These are phyloP conservation scores for Beauveria asiatica DNA, from an alignment of 2,329 filamentous ascomycete genomes.

Conservation along the genomic window DNA sequence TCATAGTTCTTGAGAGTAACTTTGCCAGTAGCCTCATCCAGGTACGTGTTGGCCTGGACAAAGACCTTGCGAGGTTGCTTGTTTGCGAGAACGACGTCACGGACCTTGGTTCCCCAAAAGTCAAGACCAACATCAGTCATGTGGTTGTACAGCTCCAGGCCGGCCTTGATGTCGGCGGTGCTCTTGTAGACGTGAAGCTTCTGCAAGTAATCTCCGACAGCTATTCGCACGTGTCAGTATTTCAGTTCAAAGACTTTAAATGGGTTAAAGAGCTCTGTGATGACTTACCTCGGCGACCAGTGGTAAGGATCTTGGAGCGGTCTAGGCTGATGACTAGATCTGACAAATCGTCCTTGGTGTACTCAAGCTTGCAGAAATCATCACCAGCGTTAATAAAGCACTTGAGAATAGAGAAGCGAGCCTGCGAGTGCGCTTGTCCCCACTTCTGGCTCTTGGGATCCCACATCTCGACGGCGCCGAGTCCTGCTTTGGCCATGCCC, in stretches of 20 bases:
- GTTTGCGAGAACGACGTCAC: conserved; percentile 65
- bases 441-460: conserved; percentile 84
- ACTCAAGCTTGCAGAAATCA: conserved; percentile 76
- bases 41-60: conserved; percentile 82
- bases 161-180: conserved; percentile 72
- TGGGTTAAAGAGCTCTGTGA: not conserved
- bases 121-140: conserved; percentile 75
- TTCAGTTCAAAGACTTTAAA: not conserved
- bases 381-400: conserved; percentile 81
- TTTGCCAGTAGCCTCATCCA: conserved; percentile 59
- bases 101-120: conserved; percentile 75
- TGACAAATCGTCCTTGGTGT: conserved; percentile 63
- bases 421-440: conserved; percentile 89
- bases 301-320: conserved; percentile 74
- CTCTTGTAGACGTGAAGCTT: conserved; percentile 90
- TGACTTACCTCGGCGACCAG: conserved; percentile 59
- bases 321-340: conserved; percentile 79
- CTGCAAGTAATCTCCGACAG: conserved; percentile 79
- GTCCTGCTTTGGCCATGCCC: conserved; percentile 87
- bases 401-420: conserved; percentile 77
- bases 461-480: conserved; percentile 87
- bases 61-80: conserved; percentile 86
- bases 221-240: conserved; percentile 29
- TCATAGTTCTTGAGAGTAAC: conserved; percentile 82
- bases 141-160: conserved; percentile 70